A percentile compares a stretch with the other conserved stretches of the same genome.
phyloP scores from a whole-genome alignment of 148 eudicot genomes.

The Camellia granthamiana region DNA sequence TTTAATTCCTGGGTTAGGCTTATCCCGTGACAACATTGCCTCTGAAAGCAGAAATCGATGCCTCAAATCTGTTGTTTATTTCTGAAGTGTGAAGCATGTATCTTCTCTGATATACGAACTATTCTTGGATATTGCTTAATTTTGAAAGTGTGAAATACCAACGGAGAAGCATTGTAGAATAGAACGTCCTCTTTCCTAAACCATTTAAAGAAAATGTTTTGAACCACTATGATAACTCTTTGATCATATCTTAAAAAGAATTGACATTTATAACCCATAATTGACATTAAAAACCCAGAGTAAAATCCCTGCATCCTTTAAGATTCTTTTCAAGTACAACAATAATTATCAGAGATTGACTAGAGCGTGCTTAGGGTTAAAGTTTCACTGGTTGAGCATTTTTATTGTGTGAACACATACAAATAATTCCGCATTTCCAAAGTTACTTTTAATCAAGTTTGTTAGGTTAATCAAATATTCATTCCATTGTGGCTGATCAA shows the following conservation, averaged over 20 bases:
- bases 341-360: background rate
- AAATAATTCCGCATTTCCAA: background rate
- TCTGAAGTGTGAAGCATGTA: background rate
- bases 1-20: background rate
- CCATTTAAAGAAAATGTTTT: background rate
- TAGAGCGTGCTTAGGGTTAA: background rate
- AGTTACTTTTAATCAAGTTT: background rate
- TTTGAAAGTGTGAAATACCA: background rate
- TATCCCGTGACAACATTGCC: background rate
- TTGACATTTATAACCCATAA: background rate
- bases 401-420: background rate
- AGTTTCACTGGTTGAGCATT: background rate
- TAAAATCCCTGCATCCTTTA: too few relatives aligned
- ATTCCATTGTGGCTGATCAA: background rate
- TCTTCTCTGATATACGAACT: background rate
- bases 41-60: background rate
- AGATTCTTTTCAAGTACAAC: background rate
- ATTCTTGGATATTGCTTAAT: background rate
- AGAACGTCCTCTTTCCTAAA: conserved; percentile 6
- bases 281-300: too few relatives aligned
- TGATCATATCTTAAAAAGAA: background rate
- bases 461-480: background rate
- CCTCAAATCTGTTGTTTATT: too few relatives aligned
- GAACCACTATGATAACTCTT: conserved; percentile 1
- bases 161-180: background rate